Evolutionary conservation across 225 moss, liverwort and hornwort genomes (phyloP), one percentile per base, ranked within the genome.

Genomic region (Rhytidiadelphus loreus): DNA sequence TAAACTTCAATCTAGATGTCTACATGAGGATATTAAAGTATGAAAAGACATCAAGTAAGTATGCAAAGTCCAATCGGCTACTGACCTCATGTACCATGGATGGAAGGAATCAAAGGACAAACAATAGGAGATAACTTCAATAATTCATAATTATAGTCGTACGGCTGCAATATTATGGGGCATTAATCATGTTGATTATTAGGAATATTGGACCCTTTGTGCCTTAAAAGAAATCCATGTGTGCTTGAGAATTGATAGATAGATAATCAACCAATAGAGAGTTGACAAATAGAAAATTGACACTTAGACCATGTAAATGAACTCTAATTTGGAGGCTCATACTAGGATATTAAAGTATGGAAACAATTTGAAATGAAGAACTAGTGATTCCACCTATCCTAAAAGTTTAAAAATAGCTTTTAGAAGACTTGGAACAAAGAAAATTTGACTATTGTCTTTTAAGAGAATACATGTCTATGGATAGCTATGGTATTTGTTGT

Each of bases 251-350:
- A 39, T 68, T 39, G 52, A 61, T 7, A 61, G 14, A 16, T 63
- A 63, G 17, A 33, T 14, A 20, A 19, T 55, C 20, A 8, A 55
- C 3, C 2, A 20, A 7, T 19, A 55, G 8, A 55, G 4, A 17
- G 13, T 20, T 55, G 20, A 58, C 7, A 23, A 7, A 58, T 23
- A 58, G 23, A 56, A 4, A 21, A 56, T 56, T 56, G 20, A 20
- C 56, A 56, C 8, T 28, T 72, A 44, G 16, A 6, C 1, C 6
- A 0, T n/a, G 0, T 26, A 25, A n/a, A n/a, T 24, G 16, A 56
- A 26, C 1, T n/a, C 11, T 7, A 78, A 16, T 56, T 6, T 35
- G 9, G 6, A 37, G 6, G 9, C 37, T 1, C 1, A 23, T 9
- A 55, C 1, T 23, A 24, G 5, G 15, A 79, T 57, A 79, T 12